Base-by-base conservation (phyloP, 768 basidiomycete species). In the Tricholoma matsutake region DNA sequence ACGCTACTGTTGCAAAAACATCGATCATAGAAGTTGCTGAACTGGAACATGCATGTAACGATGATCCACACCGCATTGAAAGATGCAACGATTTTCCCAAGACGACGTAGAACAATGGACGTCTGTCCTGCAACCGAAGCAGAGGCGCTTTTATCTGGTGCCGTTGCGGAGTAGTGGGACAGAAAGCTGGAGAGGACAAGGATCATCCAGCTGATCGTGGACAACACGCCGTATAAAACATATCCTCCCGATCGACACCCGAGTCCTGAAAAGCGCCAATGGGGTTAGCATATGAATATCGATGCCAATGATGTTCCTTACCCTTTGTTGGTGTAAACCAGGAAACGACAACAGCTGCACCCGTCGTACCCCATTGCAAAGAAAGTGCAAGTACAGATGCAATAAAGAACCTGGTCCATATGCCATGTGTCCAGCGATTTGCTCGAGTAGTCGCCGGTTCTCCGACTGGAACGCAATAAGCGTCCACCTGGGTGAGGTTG, bases 171-270 rank as follows among this genome's bases (percentile, higher is more conserved):
- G 41, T 70, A 69, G 49, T 73, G 69, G 1, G 71, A 62, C 3
- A 77, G 68, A n/a, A 68, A 59, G 47, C 72, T 72, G 1, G 75
- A 77, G 8, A 58, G 28, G 22, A 73, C 63, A 6, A 73, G 64
- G 3, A 75, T 6, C 22, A 72, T 54, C 75, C 75, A 75, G 18
- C 72, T 64, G 8, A 74, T 37, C 1, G 76, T 76, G 0, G 76
- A 75, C 4, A 69, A 37, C 7, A 61, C 35, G 4, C 70, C 75
- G 55, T 76, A 76, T 13, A 74, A 39, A 7, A 76, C 37, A 56
- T 71, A 76, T 16, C 67, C 64, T 0, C 65, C 72, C 10, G 74
- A 75, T 5, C 75, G 69, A 60, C 76, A 76, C n/a, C 72, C 75
- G 25, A 77, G 61, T 16, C 75, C 75, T 74, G 32, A 8, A 32